A percentile compares a stretch with the other conserved stretches of the same genome.
Evolutionary conservation across 305 asterid species (phyloP).

Genomic region (Fraxinus greggii): DNA sequence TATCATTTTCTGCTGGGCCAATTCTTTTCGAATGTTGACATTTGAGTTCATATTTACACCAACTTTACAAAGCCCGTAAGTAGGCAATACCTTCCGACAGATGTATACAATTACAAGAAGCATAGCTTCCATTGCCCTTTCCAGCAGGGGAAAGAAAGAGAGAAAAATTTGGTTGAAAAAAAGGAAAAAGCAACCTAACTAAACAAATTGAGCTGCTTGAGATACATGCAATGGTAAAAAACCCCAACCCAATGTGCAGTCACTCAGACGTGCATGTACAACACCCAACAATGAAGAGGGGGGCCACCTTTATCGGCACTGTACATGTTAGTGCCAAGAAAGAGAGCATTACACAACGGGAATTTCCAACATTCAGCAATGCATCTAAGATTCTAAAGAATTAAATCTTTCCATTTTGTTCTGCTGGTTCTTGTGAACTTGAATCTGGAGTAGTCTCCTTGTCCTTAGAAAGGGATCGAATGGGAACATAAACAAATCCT

Average conservation of each 20-base stretch:
- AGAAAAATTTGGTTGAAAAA: constrained; percentile 13
- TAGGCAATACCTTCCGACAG: constrained; percentile 39
- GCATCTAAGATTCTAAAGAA: constrained; percentile 4
- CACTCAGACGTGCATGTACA: constrained; percentile 42
- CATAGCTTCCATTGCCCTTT: constrained; percentile 43
- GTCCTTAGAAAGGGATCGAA: constrained; percentile 70
- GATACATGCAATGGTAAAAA: constrained; percentile 43
- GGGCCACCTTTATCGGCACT: constrained; percentile 21
- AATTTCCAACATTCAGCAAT: not conserved
- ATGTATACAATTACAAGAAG: constrained; percentile 66
- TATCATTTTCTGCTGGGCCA: constrained; percentile 24
- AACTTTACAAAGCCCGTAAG: constrained; percentile 58
- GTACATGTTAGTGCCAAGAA: constrained; percentile 15
- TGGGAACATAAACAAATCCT: constrained; percentile 83
- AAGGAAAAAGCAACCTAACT: constrained; percentile 22
- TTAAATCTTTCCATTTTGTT: constrained; percentile 41
- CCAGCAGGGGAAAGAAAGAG: constrained; percentile 18
- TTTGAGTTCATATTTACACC: constrained; percentile 51
- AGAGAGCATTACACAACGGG: constrained; percentile 16
- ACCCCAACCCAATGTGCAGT: constrained; percentile 45
- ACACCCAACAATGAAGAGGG: constrained; percentile 24
- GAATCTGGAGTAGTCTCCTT: constrained; percentile 55
- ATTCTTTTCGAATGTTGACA: constrained; percentile 34
- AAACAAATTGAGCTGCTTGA: constrained; percentile 36
- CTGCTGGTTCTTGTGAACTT: constrained; percentile 42